Percentiles rank a stretch among this genome's conserved stretches.
These are phyloP conservation scores for Stellera chamaejasme DNA, from an alignment of 345 rosid species.

Conservation along the genomic window DNA sequence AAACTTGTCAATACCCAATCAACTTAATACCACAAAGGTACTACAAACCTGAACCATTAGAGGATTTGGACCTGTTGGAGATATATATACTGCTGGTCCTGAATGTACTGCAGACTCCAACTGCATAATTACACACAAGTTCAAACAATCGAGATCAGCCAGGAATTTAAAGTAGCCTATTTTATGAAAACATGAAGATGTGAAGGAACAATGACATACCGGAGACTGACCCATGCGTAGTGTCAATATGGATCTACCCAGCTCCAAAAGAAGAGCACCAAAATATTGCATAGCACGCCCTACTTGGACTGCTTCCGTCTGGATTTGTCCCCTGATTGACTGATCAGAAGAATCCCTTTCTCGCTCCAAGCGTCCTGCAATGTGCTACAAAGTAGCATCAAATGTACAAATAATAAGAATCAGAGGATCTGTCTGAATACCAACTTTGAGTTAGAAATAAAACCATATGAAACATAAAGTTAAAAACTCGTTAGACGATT, in stretches of 20 bases:
- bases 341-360: conserved; percentile 65
- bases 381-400: conserved; percentile 70
- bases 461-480: too few species aligned
- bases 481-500: too few species aligned
- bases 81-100: conserved; percentile 94
- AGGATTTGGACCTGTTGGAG: conserved; percentile 87
- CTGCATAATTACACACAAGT: conserved; percentile 31
- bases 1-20: too few species aligned
- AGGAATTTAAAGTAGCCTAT: background rate
- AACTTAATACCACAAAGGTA: background rate
- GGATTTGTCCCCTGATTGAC: conserved; percentile 55
- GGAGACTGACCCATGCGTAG: conserved; percentile 79
- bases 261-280: conserved; percentile 90
- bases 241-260: conserved; percentile 79
- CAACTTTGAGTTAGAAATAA: background rate
- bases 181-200: background rate
- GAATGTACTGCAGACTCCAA: conserved; percentile 60
- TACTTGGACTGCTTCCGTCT: conserved; percentile 58
- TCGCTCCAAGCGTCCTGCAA: conserved; percentile 74
- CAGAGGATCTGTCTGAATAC: conserved; percentile 23
- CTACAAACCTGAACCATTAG: conserved; percentile 87
- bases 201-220: conserved; percentile 30
- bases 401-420: conserved; percentile 31
- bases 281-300: conserved; percentile 85
- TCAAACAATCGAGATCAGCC: background rate